Percentiles rank a stretch among this genome's conserved stretches.
These are phyloP conservation scores for Moesziomyces globuligerus DNA, from an alignment of 1,284 basidiomycete genomes.

Conservation along the genomic window DNA sequence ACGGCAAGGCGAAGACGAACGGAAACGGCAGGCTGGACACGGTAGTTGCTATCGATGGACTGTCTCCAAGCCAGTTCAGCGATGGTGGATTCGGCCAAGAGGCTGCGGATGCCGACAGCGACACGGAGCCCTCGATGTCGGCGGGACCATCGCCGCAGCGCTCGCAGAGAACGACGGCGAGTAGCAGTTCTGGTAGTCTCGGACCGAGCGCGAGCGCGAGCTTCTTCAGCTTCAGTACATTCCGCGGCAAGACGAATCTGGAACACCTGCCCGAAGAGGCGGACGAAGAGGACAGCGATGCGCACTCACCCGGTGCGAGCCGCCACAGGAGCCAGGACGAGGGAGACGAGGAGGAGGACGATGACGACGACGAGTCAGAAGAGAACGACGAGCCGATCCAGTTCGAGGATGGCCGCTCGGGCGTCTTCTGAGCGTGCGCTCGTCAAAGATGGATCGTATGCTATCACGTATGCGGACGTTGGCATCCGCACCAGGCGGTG, in stretches of 20 bases:
- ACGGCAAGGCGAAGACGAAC: background rate
- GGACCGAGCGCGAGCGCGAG: constrained; percentile 21
- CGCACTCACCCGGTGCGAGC: too few species aligned
- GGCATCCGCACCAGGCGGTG: too few species aligned
- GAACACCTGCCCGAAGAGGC: constrained; percentile 35
- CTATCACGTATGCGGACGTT: too few species aligned
- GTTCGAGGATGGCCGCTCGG: constrained; percentile 27
- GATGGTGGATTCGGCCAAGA: constrained; percentile 25
- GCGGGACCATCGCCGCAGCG: constrained; percentile 16
- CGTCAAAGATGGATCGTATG: too few species aligned
- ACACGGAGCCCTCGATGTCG: constrained; percentile 40
- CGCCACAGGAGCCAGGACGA: constrained; percentile 3
- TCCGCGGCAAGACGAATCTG: constrained; percentile 39
- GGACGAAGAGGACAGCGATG: constrained; percentile 35
- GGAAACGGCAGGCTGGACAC: background rate
- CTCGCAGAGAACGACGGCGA: constrained; percentile 11
- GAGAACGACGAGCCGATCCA: constrained; percentile 43
- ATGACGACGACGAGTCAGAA: constrained; percentile 15
- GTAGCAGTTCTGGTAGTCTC: background rate
- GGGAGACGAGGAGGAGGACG: constrained; percentile 12
- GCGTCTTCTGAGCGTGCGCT: constrained; percentile 12
- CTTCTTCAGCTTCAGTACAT: constrained; percentile 42
- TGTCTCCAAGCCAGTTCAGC: constrained; percentile 28
- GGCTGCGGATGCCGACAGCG: constrained; percentile 37
- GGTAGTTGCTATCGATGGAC: constrained; percentile 4